Base-by-base conservation (phyloP, 2,329 filamentous ascomycete species). In the Phyllosticta citribraziliensis region DNA sequence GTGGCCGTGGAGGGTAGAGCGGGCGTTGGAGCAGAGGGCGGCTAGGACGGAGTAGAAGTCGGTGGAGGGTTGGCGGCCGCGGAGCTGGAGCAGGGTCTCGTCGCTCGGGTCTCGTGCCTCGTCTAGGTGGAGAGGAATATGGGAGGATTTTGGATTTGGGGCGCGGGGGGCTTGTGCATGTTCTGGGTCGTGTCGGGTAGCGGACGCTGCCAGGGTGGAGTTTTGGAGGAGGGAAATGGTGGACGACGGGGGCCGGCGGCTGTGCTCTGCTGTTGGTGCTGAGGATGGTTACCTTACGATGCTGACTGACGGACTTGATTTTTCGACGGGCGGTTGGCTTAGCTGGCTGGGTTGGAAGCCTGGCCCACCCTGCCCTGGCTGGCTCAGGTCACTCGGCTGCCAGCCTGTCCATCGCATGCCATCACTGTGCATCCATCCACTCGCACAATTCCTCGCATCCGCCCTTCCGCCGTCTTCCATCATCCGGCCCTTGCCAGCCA, bases 1-100 rank as follows among this genome's bases (percentile, higher is more conserved):
- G 53, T 66, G 58, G 20, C 69, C 69, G 61, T 72, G 58, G 64
- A 69, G 60, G 8, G 64, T 65, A 35, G 71, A 65, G 55, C 70
- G 63, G 25, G 64, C 59, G 55, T 17, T 14, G 51, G 56, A 11
- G 27, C 55, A 56, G 56, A 62, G 52, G 5, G 25, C 14, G 24
- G 60, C n/a, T 33, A 62, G 50, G 17, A 33, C 20, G 56, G 50
- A 35, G 35, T 52, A 62, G 60, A 58, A 62, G 33, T 35, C 10
- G 19, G 60, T 19, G 5, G 55, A 47, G 20, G 40, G 53, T 17
- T 22, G 24, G 40, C 35, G 58, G 40, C 55, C 52, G 52, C 53
- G 55, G 58, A 22, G 50, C 24, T n/a, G 50, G 24, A 22, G 50
- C 24, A 25, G 50, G 24, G 40, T n/a, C 22, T 40, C 35, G n/a